A percentile compares a stretch with the other conserved stretches of the same genome.
These are phyloP conservation scores for Diaporthe citri DNA, from an alignment of 2,329 filamentous ascomycete species.

Conservation along the genomic window DNA sequence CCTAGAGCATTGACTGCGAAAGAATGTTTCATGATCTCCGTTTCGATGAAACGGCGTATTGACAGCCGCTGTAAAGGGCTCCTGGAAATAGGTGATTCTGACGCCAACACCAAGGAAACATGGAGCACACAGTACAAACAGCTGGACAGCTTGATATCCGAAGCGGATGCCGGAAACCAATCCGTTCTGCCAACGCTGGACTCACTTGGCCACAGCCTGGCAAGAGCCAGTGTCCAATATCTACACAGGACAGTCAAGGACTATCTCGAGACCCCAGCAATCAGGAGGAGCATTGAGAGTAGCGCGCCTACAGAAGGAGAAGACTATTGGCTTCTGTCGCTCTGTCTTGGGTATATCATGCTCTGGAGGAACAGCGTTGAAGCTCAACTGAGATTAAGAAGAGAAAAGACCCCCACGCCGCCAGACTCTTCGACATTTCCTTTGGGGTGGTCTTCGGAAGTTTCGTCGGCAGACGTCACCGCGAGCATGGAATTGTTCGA, in stretches of 20 bases:
- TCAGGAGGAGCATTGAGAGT: background rate
- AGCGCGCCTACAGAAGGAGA: background rate
- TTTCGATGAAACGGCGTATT: background rate
- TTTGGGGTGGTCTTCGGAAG: no score
- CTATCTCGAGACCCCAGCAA: background rate
- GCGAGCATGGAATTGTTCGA: no score
- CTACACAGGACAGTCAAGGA: background rate
- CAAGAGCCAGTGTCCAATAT: background rate
- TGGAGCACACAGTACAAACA: background rate
- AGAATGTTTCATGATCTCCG: background rate
- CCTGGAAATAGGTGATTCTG: background rate
- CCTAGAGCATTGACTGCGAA: background rate
- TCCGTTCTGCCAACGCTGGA: background rate
- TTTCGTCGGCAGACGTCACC: no score
- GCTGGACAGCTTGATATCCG: background rate
- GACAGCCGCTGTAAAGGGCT: background rate
- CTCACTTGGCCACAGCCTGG: background rate
- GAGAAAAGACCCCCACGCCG: no score
- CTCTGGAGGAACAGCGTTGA: background rate
- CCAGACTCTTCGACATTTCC: no score
- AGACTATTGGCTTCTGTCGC: background rate
- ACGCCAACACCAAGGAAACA: background rate
- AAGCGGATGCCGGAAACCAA: background rate
- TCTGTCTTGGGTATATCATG: background rate
- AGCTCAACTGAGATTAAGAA: background rate